A percentile compares a stretch with the other conserved stretches of the same genome.
Conservation (phyloP, 805 yeast genomes). For the Lachancea meyersii region DNA sequence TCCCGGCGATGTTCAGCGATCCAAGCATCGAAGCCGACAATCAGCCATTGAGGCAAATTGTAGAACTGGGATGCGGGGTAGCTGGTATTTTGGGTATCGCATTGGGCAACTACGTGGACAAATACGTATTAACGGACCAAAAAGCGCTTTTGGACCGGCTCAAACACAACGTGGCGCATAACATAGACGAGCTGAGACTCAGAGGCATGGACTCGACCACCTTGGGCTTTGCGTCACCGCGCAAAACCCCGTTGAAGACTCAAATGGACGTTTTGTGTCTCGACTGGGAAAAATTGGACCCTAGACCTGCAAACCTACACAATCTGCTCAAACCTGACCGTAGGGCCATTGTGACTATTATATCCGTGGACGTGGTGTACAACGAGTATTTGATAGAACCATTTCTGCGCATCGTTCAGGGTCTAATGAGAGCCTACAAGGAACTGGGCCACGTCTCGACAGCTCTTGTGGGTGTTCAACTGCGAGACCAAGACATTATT, state of each 20-base stretch:
- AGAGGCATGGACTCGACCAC: conserved; percentile 9
- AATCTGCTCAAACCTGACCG: conserved; percentile 3
- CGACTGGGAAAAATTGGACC: conserved; percentile 31
- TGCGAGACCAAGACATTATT: conserved; percentile 29
- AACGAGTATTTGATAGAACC: conserved; percentile 32
- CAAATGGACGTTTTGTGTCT: conserved; percentile 22
- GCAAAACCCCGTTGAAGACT: conserved; percentile 9
- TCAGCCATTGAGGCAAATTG: conserved; percentile 8
- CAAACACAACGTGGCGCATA: conserved; percentile 23
- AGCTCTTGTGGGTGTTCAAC: conserved; percentile 28
- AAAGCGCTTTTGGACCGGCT: conserved; percentile 26
- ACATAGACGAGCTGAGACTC: conserved; percentile 22
- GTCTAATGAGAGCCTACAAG: conserved; percentile 12
- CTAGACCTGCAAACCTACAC: not conserved
- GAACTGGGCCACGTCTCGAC: conserved; percentile 5
- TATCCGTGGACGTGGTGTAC: conserved; percentile 35
- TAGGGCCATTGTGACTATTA: conserved; percentile 14
- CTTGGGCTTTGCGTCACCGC: not conserved
- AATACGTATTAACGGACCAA: conserved; percentile 31
- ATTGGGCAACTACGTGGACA: conserved; percentile 26
- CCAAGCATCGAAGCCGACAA: not conserved
- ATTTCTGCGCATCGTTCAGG: conserved; percentile 22
- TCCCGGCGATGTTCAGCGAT: conserved; percentile 7
- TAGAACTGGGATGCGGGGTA: conserved; percentile 33
- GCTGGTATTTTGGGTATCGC: conserved; percentile 27